Evolutionary conservation across 2,329 filamentous ascomycete genomes (phyloP), one percentile per base, ranked within the genome.

Genomic region (Phaeosphaeriaceae sp.): DNA sequence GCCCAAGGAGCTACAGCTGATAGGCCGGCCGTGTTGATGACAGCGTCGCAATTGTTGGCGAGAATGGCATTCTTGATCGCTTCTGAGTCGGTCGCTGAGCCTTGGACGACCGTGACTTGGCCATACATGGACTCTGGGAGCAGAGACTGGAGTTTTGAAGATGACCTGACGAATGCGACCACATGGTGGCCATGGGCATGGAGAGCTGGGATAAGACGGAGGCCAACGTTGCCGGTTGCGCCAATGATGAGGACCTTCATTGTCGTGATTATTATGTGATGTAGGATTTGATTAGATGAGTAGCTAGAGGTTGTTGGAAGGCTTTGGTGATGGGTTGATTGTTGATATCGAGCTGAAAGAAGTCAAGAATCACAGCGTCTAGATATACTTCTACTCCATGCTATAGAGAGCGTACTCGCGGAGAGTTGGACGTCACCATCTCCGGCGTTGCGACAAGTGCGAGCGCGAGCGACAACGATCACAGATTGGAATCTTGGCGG

Each of bases 221-320:
- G 50, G 24, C 78, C 79, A 15, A 81, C 59, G 45, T 79, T 79
- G 11, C 77, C 78, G 22, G 76, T 80, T 66, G 73, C 74, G 24
- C 77, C 78, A 41, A 81, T 62, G 33, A 80, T 70, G 49, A 81
- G 72, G 57, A 80, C 76, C 51, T 75, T 76, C 78, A 81, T 81
- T 17, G 42, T 67, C 45, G 11, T 56, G n/a, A 17, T 3, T 13
- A 3, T 36, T 5, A 36, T 36, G n/a, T 36, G 31, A 7, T 36
- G 31, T 36, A 36, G 11, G 3, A 13, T 15, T 36, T 36, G 31
- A 7, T 5, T 36, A 15, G 11, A 11, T 31, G n/a, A n/a, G n/a
- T n/a, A n/a, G n/a, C n/a, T n/a, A n/a, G n/a, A n/a, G n/a, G n/a
- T 27, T 27, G 9, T 27, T 27, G 4, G 4, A 11, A 13, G 11